These are phyloP conservation scores for Chlorella sp. DNA, from an alignment of 139 green algal genomes.

Conservation along the genomic window DNA sequence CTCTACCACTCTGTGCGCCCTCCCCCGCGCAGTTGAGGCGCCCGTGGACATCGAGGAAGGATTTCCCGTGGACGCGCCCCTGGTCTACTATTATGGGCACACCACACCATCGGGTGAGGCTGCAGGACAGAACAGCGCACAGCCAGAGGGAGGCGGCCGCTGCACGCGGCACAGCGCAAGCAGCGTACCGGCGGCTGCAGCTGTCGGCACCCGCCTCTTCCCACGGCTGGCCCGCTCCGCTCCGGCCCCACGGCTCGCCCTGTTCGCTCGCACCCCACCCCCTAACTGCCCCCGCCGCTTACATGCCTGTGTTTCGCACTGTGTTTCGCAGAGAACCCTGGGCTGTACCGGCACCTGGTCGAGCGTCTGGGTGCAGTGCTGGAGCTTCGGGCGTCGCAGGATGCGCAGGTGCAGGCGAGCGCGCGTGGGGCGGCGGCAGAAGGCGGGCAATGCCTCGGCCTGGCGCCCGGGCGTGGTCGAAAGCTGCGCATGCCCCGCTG, in stretches of 20 bases:
- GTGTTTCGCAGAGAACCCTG: constrained; percentile 74
- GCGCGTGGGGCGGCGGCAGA: no score
- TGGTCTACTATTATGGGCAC: constrained; percentile 92
- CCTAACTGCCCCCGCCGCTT: no score
- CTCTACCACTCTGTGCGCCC: no score
- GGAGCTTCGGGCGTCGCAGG: constrained; percentile 50
- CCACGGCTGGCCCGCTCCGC: background rate
- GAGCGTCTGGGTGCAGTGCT: constrained; percentile 77
- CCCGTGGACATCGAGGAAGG: constrained; percentile 81
- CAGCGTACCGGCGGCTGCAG: background rate
- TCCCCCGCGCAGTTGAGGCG: constrained; percentile 69
- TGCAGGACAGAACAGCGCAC: no score
- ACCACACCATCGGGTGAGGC: constrained; percentile 39
- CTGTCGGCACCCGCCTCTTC: background rate
- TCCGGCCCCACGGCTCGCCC: background rate
- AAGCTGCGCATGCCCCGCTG: no score
- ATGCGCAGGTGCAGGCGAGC: constrained; percentile 40
- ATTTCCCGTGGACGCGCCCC: constrained; percentile 62
- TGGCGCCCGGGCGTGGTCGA: no score
- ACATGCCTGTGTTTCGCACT: no score
- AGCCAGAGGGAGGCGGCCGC: no score
- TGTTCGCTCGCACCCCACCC: no score
- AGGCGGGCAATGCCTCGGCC: no score
- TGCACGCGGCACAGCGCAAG: no score
- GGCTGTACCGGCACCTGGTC: constrained; percentile 79